These are phyloP conservation scores for Hebeloma cylindrosporum DNA, from an alignment of 768 basidiomycete species.

Conservation along the genomic window DNA sequence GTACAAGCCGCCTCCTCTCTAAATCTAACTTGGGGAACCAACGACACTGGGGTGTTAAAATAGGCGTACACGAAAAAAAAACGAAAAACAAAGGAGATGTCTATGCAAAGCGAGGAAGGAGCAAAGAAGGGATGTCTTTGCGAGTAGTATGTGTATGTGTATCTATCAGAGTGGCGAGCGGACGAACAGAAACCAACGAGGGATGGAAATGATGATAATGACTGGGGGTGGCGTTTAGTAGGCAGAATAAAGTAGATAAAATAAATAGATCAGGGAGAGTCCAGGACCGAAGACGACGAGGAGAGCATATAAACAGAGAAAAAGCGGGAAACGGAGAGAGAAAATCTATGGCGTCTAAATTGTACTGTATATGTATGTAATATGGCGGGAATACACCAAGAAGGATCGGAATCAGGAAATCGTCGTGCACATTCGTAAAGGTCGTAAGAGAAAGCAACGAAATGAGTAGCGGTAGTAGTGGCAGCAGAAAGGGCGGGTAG, in stretches of 20 bases:
- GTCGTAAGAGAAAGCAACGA: background rate
- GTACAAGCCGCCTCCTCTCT: too few species aligned
- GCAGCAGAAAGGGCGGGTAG: background rate
- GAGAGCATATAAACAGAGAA: background rate
- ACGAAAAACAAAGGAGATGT: too few species aligned
- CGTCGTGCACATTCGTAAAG: too few species aligned
- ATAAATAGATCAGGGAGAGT: slow-evolving; percentile 1
- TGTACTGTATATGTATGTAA: background rate
- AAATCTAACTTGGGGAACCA: too few species aligned
- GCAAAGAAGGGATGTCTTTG: too few species aligned
- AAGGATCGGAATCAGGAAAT: too few species aligned
- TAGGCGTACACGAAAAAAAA: too few species aligned
- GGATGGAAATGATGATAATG: background rate
- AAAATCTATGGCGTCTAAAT: slow-evolving; percentile 7
- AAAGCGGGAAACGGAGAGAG: background rate
- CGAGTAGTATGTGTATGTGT: too few species aligned
- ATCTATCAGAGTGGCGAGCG: too few species aligned
- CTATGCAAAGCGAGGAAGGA: too few species aligned
- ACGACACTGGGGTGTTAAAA: too few species aligned
- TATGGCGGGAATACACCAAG: too few species aligned
- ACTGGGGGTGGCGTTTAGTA: background rate
- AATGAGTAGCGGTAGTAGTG: background rate
- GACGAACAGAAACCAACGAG: background rate
- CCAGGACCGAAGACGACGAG: background rate
- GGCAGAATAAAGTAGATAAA: background rate